Base-by-base conservation (phyloP, 1,284 basidiomycete species). In the Xerocomus amazonicus region DNA sequence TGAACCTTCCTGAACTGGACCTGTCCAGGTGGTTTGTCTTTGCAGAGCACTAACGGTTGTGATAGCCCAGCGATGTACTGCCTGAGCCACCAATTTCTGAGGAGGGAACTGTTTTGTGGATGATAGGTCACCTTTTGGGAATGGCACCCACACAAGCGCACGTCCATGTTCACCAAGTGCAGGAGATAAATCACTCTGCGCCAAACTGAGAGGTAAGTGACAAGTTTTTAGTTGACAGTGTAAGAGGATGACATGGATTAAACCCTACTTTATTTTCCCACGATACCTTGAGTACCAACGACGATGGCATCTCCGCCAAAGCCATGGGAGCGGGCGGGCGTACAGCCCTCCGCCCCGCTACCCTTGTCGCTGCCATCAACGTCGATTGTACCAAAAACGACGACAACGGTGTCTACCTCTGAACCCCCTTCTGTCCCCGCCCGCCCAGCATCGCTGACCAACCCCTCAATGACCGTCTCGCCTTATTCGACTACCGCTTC, bases 291-390 rank as follows among this genome's bases (percentile, higher is more conserved):
- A 6, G 19, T 38, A 26, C 19, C 29, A 9, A 53, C 61, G 3
- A 16, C 35, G 29, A 89, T 88, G 85, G 80, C 78, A 31, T 89
- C 89, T 23, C 89, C 89, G 48, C 89, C 87, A 67, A 92, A 91
- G 66, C 89, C 89, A 57, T 92, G 90, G 89, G 89, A 91, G 66
- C 77, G 80, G 36, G 79, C 80, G 33, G 71, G 72, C 32, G 62
- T 68, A 23, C 67, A 75, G 32, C 58, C 68, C 9, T 32, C 70
- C 2, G 27, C 62, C 39, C 65, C 61, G 9, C 37, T 63, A 13
- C 23, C 61, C 5, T 34, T 62, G 16, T 39, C 63, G 44, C 44
- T 65, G 26, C 17, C 66, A 37, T 26, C 59, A 34, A 37, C 59
- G 19, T 23, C 19, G 4, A 4, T 4, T 4, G 19, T 23, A 23